phyloP scores from a whole-genome alignment of 768 basidiomycete genomes.

The Agrocybe pediades region DNA sequence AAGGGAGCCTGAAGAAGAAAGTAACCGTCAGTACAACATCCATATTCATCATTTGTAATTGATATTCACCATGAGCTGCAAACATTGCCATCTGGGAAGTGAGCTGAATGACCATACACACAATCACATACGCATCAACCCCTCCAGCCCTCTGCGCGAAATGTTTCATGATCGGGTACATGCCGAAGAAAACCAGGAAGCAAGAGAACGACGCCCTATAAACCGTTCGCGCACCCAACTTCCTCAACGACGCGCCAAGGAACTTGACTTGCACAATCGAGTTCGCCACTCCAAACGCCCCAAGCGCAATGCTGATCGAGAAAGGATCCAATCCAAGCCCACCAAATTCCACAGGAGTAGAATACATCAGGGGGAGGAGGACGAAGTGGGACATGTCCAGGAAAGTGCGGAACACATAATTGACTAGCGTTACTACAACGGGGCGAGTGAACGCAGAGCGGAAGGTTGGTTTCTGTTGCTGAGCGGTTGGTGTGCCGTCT shows the following conservation, averaged over 20 bases:
- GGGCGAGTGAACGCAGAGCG: constrained; percentile 27
- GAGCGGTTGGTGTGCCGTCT: background rate
- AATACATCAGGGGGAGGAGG: constrained; percentile 45
- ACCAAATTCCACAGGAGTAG: constrained; percentile 61
- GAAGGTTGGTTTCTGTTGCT: constrained; percentile 20
- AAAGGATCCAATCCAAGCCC: constrained; percentile 69
- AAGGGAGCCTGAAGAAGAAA: constrained; percentile 48
- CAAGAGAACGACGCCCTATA: constrained; percentile 31
- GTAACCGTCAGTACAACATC: too few relatives aligned
- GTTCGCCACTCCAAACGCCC: constrained; percentile 33
- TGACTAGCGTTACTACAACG: constrained; percentile 32
- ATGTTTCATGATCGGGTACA: constrained; percentile 36
- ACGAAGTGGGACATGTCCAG: constrained; percentile 36
- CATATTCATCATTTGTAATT: too few relatives aligned
- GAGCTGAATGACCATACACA: constrained; percentile 35
- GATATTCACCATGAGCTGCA: constrained; percentile 17
- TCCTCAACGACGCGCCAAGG: constrained; percentile 18
- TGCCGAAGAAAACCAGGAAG: constrained; percentile 26
- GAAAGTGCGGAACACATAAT: constrained; percentile 38
- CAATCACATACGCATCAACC: constrained; percentile 31
- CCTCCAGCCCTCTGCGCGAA: constrained; percentile 35
- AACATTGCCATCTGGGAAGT: constrained; percentile 25
- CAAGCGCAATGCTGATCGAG: constrained; percentile 53
- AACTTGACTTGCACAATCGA: constrained; percentile 15
- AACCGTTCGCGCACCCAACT: constrained; percentile 25